phyloP scores from a whole-genome alignment of 495 filamentous ascomycete species.

The Penicillium salamii region DNA sequence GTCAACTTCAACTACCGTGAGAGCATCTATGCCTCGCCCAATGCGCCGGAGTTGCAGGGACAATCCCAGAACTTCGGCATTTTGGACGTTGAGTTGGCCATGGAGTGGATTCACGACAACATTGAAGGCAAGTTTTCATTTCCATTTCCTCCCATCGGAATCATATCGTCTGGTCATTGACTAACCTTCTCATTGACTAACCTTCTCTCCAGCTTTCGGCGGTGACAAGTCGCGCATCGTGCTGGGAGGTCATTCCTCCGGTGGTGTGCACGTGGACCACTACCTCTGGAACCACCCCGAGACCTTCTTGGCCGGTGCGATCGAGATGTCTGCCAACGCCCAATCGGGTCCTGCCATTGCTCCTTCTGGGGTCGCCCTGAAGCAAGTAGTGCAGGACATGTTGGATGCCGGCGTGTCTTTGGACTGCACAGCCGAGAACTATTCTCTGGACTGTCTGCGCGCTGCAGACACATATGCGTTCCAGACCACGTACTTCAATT shows the following conservation, averaged over 20 bases:
- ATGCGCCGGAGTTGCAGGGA: slow-evolving; percentile 23
- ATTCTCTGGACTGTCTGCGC: slow-evolving; percentile 25
- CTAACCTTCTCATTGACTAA: too few relatives aligned
- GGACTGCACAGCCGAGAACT: slow-evolving; percentile 15
- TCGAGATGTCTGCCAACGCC: slow-evolving; percentile 29
- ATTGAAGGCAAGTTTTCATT: slow-evolving; percentile 19
- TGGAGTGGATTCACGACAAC: slow-evolving; percentile 26
- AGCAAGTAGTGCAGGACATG: slow-evolving; percentile 20
- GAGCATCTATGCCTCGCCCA: slow-evolving; percentile 23
- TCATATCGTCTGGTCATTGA: too few relatives aligned
- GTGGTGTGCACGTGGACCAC: slow-evolving; percentile 25
- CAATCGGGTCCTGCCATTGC: slow-evolving; percentile 20
- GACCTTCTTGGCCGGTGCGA: slow-evolving; percentile 26
- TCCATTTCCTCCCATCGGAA: too few relatives aligned
- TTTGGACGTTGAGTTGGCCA: slow-evolving; percentile 22
- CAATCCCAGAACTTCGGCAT: slow-evolving; percentile 29
- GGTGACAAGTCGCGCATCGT: slow-evolving; percentile 26
- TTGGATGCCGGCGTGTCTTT: slow-evolving; percentile 18
- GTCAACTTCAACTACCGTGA: slow-evolving; percentile 33
- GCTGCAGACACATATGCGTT: slow-evolving; percentile 19
- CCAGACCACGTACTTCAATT: slow-evolving; percentile 27
- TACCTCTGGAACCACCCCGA: slow-evolving; percentile 28
- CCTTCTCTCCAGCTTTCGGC: slow-evolving; percentile 17
- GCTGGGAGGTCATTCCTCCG: slow-evolving; percentile 25
- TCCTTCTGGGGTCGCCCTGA: slow-evolving; percentile 18